These are phyloP conservation scores for Daldinia decipiens DNA, from an alignment of 495 filamentous ascomycete genomes.

Conservation along the genomic window DNA sequence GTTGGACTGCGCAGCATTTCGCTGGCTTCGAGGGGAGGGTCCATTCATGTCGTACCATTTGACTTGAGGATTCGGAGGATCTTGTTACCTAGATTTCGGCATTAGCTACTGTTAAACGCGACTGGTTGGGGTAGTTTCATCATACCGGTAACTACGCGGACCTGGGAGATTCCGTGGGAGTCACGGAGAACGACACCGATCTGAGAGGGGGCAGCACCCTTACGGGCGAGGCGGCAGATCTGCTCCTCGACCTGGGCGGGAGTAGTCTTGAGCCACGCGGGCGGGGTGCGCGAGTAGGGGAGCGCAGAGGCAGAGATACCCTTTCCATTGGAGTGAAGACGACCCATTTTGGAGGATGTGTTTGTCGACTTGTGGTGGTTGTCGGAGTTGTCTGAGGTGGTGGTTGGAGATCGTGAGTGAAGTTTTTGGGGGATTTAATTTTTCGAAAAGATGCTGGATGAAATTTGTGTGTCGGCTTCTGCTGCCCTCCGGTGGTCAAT, in stretches of 20 bases:
- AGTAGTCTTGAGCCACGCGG: constrained; percentile 93
- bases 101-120: constrained; percentile 14
- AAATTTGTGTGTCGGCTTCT: constrained; percentile 45
- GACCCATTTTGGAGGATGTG: constrained; percentile 80
- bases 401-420: constrained; percentile 33
- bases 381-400: constrained; percentile 38
- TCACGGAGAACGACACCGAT: constrained; percentile 99
- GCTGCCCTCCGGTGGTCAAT: constrained; percentile 13
- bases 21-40: constrained; percentile 21
- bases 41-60: constrained; percentile 72
- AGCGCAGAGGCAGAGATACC: constrained; percentile 94
- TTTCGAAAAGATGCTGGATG: constrained; percentile 24
- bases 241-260: constrained; percentile 92
- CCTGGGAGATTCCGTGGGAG: constrained; percentile 95
- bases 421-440: constrained; percentile 30
- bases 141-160: constrained; percentile 96
- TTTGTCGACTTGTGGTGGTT: constrained; percentile 47
- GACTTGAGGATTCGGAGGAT: constrained; percentile 98
- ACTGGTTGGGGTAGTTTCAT: constrained; percentile 12
- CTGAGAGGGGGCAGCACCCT: constrained; percentile 96
- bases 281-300: constrained; percentile 92
- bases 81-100: constrained; percentile 77
- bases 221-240: constrained; percentile 98
- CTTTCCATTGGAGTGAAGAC: constrained; percentile 99
- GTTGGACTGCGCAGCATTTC: constrained; percentile 29